Evolutionary conservation across 2,329 filamentous ascomycete species (phyloP).

Genomic region (Dactylellina leptospora): DNA sequence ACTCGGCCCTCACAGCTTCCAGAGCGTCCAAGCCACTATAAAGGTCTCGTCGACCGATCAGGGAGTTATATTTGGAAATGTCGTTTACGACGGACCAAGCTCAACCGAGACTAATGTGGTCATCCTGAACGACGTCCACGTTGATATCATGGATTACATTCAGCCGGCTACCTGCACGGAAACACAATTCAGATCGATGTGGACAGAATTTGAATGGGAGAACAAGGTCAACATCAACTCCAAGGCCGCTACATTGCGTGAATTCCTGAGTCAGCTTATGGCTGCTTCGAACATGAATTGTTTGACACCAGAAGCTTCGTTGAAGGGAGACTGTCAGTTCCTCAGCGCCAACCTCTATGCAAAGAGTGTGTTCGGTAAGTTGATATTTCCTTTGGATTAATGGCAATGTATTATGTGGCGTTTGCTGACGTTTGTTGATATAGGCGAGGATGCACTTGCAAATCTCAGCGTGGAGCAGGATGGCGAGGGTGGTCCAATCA

Average conservation of each 20-base stretch:
- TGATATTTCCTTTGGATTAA: background rate
- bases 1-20: constrained; percentile 91
- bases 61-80: constrained; percentile 97
- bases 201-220: constrained; percentile 99
- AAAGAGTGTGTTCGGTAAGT: constrained; percentile 95
- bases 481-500: constrained; percentile 91
- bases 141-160: constrained; percentile 99
- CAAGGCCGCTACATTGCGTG: constrained; percentile 88
- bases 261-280: constrained; percentile 95
- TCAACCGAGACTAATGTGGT: constrained; percentile 95
- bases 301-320: constrained; percentile 90
- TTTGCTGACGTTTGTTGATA: constrained; percentile 54
- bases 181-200: constrained; percentile 99
- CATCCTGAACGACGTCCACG: constrained; percentile 96
- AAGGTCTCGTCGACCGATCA: constrained; percentile 98
- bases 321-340: constrained; percentile 98
- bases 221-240: constrained; percentile 99
- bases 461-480: constrained; percentile 99
- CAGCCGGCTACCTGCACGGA: constrained; percentile 91
- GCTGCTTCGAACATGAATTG: constrained; percentile 99
- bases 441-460: constrained; percentile 96
- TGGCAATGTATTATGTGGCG: background rate
- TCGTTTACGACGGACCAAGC: constrained; percentile 93
- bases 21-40: constrained; percentile 98
- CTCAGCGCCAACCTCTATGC: constrained; percentile 96